These are phyloP conservation scores for Lactarius hatsudake DNA, from an alignment of 768 basidiomycete genomes.

Conservation along the genomic window DNA sequence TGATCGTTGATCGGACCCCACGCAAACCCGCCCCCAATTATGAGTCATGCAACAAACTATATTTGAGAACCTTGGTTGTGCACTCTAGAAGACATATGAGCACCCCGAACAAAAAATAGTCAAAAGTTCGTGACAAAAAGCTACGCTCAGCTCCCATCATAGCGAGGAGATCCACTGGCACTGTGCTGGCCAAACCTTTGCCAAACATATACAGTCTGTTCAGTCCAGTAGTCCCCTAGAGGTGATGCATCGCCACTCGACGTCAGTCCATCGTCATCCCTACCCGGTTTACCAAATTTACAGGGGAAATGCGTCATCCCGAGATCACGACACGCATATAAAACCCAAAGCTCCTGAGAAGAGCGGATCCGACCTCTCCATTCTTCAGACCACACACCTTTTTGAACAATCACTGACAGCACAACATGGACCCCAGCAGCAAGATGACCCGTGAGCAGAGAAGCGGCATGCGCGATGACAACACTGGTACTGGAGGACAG, in stretches of 20 bases:
- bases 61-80: no score
- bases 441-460: constrained; percentile 5
- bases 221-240: no score
- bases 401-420: background rate
- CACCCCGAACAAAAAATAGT: no score
- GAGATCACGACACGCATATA: constrained; percentile 5
- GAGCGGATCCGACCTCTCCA: background rate
- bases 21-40: no score
- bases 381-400: background rate
- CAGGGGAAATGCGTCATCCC: background rate
- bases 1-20: no score
- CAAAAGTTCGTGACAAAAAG: no score
- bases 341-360: background rate
- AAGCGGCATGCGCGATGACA: background rate
- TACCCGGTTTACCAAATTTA: background rate
- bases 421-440: constrained; percentile 3
- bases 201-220: no score
- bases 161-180: no score
- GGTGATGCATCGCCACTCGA: background rate
- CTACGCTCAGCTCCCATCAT: no score
- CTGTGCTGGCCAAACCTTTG: no score
- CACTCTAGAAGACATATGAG: no score
- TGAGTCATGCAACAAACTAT: no score
- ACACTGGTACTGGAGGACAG: background rate
- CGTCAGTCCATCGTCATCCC: constrained; percentile 9